Percentiles rank a stretch among this genome's conserved stretches.
Evolutionary conservation across 2,329 filamentous ascomycete species (phyloP).

Genomic region (Hypocreales sp.): DNA sequence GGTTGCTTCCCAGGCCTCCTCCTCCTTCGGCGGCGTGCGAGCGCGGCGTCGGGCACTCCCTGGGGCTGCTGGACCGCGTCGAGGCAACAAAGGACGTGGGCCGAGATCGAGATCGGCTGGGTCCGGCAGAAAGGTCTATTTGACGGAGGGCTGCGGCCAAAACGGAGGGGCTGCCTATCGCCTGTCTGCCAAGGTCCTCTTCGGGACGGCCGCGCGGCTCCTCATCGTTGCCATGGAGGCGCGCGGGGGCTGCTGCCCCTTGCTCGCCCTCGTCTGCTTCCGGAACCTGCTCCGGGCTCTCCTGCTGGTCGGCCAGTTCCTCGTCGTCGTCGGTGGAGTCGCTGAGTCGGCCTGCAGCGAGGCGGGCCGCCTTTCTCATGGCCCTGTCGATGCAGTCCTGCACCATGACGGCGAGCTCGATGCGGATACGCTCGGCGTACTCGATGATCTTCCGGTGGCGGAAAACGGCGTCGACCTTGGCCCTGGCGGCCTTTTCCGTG

Average conservation of each 20-base stretch:
- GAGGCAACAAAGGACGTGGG: slow-evolving; percentile 45
- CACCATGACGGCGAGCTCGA: slow-evolving; percentile 84
- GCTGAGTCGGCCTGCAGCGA: slow-evolving; percentile 71
- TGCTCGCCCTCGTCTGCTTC: too few relatives aligned
- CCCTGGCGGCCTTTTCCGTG: slow-evolving; percentile 67
- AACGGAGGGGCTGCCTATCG: slow-evolving; percentile 28
- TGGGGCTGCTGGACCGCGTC: slow-evolving; percentile 76
- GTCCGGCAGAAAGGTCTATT: slow-evolving; percentile 16
- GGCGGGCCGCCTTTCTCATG: slow-evolving; percentile 73
- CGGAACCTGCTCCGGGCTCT: slow-evolving; percentile 4
- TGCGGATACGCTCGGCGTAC: slow-evolving; percentile 86
- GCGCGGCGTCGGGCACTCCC: slow-evolving; percentile 78
- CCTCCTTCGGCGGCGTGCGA: slow-evolving; percentile 41
- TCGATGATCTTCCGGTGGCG: slow-evolving; percentile 87
- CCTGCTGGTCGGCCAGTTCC: slow-evolving; percentile 18
- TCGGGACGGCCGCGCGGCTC: slow-evolving; percentile 5
- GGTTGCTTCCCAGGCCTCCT: slow-evolving; percentile 38
- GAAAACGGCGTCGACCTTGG: slow-evolving; percentile 86
- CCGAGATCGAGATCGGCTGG: slow-evolving; percentile 27
- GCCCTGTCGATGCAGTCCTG: slow-evolving; percentile 93
- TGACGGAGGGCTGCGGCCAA: slow-evolving; percentile 37
- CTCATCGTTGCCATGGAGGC: too few relatives aligned
- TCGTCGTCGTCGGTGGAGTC: slow-evolving; percentile 56
- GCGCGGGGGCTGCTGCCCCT: too few relatives aligned
- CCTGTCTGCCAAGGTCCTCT: slow-evolving; percentile 4